Evolutionary conservation across 345 rosid genomes (phyloP), one percentile per base, ranked within the genome.

Genomic region (Lepidium sativum): DNA sequence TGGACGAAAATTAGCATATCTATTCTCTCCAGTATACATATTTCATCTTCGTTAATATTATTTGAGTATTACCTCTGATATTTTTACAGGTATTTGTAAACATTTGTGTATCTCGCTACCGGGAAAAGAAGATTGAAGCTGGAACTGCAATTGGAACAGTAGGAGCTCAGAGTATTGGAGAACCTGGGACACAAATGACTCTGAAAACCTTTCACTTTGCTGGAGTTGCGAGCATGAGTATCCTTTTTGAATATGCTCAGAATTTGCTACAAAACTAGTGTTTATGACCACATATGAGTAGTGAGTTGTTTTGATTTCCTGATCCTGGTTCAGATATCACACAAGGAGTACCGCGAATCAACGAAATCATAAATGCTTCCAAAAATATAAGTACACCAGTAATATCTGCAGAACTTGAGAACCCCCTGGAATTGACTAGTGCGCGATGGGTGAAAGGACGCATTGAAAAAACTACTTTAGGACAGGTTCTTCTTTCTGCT

Each of bases 171-270:
- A 90, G 98, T 70, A 90, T 92, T 60, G 98, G 97, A 64, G 97
- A 92, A 67, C 98, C 98, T 29, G 98, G 98, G 74, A 92, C 98
- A 41, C 98, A 92, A 78, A 92, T 92, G 98, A 92, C 98, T 37
- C 73, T 92, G 67, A 92, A 92, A 84, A 92, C 98, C 48, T 92
- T 92, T 71, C 98, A 92, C 80, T 92, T 92, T 87, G 98, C 98
- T 76, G 98, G 98, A 76, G 97, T 92, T 65, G 98, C 98, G 20
- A 92, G 98, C 98, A 92, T 92, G 98, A 92, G 98, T 92, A 92
- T 92, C 96, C 98, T 87, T 78, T 7, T 63, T 34, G 53, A 39
- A 60, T 38, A 31, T 54, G 64, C 45, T 39, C 34, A 25, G 10
- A 37, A 41, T 45, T 45, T 52, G 16, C 27, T 33, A 45, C 41